phyloP scores from a whole-genome alignment of 179 eudicot species.

The Monotropa hypopitys region DNA sequence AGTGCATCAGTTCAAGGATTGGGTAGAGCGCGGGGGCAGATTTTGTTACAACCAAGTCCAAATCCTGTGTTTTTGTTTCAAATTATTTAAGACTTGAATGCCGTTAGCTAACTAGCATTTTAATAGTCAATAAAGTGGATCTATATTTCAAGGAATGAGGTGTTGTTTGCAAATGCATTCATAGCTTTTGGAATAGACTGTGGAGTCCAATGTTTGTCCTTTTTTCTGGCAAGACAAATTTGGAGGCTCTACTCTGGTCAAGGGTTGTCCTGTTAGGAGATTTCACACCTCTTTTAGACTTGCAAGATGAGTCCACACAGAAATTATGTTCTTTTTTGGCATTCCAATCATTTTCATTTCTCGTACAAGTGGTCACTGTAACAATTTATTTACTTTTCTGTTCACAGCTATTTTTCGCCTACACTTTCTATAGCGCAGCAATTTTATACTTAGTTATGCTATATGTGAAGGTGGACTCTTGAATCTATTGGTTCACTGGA shows the following conservation, averaged over 20 bases:
- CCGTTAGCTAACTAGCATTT: background rate
- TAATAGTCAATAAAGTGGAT: background rate
- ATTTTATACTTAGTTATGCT: background rate
- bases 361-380: background rate
- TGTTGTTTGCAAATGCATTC: background rate
- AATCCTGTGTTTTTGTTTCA: background rate
- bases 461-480: slow-evolving; percentile 54
- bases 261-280: background rate
- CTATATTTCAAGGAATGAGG: background rate
- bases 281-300: too few species aligned
- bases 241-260: background rate
- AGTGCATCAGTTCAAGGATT: background rate
- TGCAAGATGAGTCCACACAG: background rate
- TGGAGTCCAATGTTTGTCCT: background rate
- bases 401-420: background rate
- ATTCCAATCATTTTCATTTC: background rate
- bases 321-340: background rate
- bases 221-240: background rate
- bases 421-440: background rate
- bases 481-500: slow-evolving; percentile 65
- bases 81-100: background rate
- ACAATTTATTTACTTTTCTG: background rate
- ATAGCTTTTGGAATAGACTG: background rate
- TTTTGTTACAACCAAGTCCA: background rate
- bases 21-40: background rate